phyloP scores from a whole-genome alignment of 441 rosid genomes.

The Hura crepitans region DNA sequence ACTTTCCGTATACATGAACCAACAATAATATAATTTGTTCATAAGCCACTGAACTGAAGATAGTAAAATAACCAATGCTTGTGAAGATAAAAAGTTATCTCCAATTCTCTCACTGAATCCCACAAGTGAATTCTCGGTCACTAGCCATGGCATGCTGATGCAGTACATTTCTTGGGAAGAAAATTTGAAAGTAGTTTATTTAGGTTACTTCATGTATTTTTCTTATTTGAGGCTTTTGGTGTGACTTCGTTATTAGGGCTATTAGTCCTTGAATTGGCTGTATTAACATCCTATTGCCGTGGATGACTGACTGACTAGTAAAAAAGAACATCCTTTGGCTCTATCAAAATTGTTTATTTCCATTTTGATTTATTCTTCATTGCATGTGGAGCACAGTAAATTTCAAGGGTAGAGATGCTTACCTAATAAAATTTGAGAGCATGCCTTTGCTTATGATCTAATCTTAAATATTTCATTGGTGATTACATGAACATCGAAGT shows the following conservation, averaged over 20 bases:
- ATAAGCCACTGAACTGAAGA: not conserved
- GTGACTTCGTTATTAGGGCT: no score
- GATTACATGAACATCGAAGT: no score
- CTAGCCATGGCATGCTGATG: not conserved
- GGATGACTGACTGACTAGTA: not conserved
- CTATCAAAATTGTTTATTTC: not conserved
- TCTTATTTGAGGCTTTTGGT: no score
- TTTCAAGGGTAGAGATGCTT: not conserved
- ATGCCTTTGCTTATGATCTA: not conserved
- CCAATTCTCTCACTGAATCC: not conserved
- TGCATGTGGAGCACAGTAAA: not conserved
- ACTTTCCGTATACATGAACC: not conserved
- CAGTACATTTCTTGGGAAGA: no score
- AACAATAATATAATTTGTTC: slow-evolving; percentile 1
- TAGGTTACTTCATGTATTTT: no score
- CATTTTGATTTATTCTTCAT: not conserved
- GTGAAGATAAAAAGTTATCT: not conserved
- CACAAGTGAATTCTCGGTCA: not conserved
- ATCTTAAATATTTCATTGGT: not conserved
- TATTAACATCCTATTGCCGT: not conserved
- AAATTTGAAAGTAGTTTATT: no score
- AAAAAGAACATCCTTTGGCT: not conserved
- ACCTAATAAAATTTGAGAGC: not conserved
- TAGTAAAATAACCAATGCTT: not conserved
- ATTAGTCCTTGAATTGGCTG: no score